These are phyloP conservation scores for Canavalia gladiata DNA, from an alignment of 306 rosid species.

Conservation along the genomic window DNA sequence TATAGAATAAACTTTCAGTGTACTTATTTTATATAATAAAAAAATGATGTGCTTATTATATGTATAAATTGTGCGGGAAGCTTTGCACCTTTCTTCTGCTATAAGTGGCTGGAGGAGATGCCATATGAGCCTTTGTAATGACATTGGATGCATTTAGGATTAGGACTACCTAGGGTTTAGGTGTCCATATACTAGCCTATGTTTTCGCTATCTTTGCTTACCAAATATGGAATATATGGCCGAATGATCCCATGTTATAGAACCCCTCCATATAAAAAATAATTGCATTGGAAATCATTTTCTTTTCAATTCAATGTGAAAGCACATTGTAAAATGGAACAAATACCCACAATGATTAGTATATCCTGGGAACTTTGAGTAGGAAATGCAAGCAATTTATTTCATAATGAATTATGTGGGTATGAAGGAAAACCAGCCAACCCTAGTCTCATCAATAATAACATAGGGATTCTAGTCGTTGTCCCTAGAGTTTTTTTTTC, in stretches of 20 bases:
- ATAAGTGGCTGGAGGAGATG: background rate
- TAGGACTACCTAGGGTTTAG: slow-evolving; percentile 18
- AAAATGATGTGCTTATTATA: background rate
- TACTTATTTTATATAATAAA: background rate
- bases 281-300: slow-evolving; percentile 24
- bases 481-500: background rate
- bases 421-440: background rate
- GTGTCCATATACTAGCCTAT: background rate
- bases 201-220: background rate
- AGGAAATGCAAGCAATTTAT: slow-evolving; percentile 19
- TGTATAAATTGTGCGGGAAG: background rate
- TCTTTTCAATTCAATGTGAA: slow-evolving; percentile 24
- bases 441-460: background rate
- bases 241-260: background rate
- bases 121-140: slow-evolving; percentile 17
- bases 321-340: slow-evolving; percentile 32
- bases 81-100: slow-evolving; percentile 7
- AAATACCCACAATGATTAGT: slow-evolving; percentile 36
- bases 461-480: background rate
- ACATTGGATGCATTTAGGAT: background rate
- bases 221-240: slow-evolving; percentile 32
- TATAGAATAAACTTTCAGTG: background rate
- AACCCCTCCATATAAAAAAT: background rate
- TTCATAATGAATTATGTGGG: background rate
- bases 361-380: slow-evolving; percentile 9